Base-by-base conservation (phyloP, 176 grass and related monocot genomes). In the Alopecurus myosuroides region DNA sequence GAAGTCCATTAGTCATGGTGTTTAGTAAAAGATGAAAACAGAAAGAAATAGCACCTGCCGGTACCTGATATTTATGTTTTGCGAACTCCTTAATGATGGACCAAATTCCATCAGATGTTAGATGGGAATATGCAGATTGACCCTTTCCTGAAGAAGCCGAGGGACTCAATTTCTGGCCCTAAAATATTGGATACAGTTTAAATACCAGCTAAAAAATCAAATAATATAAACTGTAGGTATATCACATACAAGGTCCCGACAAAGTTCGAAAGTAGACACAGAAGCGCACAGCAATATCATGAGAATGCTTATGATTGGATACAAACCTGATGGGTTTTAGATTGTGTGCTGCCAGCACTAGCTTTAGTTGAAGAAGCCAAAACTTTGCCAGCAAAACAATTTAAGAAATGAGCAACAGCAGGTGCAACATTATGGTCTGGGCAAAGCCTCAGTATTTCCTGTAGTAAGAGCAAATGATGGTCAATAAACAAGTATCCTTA, bases 11-110 rank as follows among this genome's bases (percentile, higher is more conserved):
- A 46, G 62, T 81, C 28, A 53, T 28, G 49, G 52, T 33, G 40
- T 52, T 49, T 12, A n/a, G 74, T 49, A 74, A 18, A 70, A 83
- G 82, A n/a, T 74, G 29, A 34, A 72, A 88, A 76, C 4, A 31
- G n/a, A 79, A 61, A 58, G 34, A 76, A 87, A 15, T 23, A 78
- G 39, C 22, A 86, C 29, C 62, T 3, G 9, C 31, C 22, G 49
- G 13, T 85, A 99, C 94, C 97, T 94, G 76, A 85, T 99, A 99
- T 92, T 99, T 99, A 75, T 84, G 85, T 85, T 83, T 89, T 62
- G 94, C 90, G 8, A 99, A 99, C 57, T 99, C 92, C 76, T 69
- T 86, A 79, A 99, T 94, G 52, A 68, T 81, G 20, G 76, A 89
- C 97, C 97, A 99, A 88, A 92, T 67, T 77, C 70, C 65, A 29